Base-by-base conservation (phyloP, 176 grass and related monocot species). In the Cocos nucifera region DNA sequence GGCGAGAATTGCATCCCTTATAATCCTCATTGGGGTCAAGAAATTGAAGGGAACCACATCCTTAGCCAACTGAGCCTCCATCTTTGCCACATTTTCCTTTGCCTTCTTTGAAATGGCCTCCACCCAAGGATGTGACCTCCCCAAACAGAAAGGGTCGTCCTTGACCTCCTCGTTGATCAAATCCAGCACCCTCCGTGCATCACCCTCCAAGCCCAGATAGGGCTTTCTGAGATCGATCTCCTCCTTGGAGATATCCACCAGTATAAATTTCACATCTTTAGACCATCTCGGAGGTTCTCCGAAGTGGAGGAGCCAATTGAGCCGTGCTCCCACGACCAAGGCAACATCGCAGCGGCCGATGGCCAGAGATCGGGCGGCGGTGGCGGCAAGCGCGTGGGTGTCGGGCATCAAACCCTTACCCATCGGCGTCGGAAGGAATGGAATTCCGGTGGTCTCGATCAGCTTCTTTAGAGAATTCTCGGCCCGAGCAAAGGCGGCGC, bases 291-390 rank as follows among this genome's bases (percentile, higher is more conserved):
- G 92, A 1, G 87, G 78, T 66, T 91, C 73, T 0, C 92, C 92
- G 9, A 97, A 97, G 62, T 97, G 87, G 39, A 97, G 92, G 65
- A 97, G 3, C 92, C 92, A 97, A 18, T 97, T 97, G 8, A 97
- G 92, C 59, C 92, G 83, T 0, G 92, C 92, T 24, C 92, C 87
- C 1, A 91, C 22, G 39, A 97, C 66, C 1, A 97, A 78, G 0
- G 86, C 92, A 15, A 97, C 84, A 48, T 97, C 92, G 22, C 87
- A 97, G 57, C 72, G 73, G 4, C 81, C 78, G 1, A 97, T 85
- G 51, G 92, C 92, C 23, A 97, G 80, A 6, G 81, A 91, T 3
- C 92, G 73, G 12, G 87, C 87, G 0, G 92, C 92, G 0, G 92
- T 88, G 50, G 92, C 84, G 1, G 92, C 89, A 4, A 97, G 86